Conservation (phyloP, 2,329 filamentous ascomycete species). For the Colletotrichum sp. region DNA sequence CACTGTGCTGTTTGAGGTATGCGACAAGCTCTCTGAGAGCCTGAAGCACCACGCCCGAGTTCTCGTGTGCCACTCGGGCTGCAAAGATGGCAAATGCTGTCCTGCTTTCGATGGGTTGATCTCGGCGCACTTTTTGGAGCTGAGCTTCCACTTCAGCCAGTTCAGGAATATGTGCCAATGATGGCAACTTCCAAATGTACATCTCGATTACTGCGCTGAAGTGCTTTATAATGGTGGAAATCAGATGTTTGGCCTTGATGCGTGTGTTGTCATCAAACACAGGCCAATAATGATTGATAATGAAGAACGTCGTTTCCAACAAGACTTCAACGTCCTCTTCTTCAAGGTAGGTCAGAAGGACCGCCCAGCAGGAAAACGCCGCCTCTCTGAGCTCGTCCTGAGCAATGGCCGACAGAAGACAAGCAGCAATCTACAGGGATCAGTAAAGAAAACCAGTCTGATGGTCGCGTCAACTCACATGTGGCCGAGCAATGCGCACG, state of each 20-base stretch:
- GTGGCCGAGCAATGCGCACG: conserved; percentile 81
- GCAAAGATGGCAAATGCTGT: conserved; percentile 63
- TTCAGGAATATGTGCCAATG: conserved; percentile 72
- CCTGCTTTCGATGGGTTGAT: conserved; percentile 58
- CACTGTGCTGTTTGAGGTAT: conserved; percentile 77
- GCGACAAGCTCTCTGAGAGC: conserved; percentile 78
- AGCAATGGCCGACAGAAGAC: conserved; percentile 82
- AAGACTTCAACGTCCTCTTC: conserved; percentile 81
- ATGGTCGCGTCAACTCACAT: conserved; percentile 58
- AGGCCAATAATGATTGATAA: conserved; percentile 83
- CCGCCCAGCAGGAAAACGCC: conserved; percentile 84
- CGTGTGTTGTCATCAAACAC: conserved; percentile 67
- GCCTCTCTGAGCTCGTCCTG: conserved; percentile 76
- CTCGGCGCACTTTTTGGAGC: conserved; percentile 66
- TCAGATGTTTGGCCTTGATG: conserved; percentile 63
- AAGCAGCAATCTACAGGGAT: conserved; percentile 78
- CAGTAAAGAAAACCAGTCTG: conserved; percentile 26
- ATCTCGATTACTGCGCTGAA: conserved; percentile 66
- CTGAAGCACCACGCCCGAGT: conserved; percentile 82
- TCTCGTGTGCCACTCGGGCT: conserved; percentile 80
- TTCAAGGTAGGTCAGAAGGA: conserved; percentile 76
- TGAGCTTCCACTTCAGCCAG: conserved; percentile 71
- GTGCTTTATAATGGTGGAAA: conserved; percentile 69
- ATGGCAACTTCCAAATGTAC: conserved; percentile 79
- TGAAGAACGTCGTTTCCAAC: conserved; percentile 87